Evolutionary conservation across 73 alveolate species (phyloP).

Genomic region (Effrenium voratum): DNA sequence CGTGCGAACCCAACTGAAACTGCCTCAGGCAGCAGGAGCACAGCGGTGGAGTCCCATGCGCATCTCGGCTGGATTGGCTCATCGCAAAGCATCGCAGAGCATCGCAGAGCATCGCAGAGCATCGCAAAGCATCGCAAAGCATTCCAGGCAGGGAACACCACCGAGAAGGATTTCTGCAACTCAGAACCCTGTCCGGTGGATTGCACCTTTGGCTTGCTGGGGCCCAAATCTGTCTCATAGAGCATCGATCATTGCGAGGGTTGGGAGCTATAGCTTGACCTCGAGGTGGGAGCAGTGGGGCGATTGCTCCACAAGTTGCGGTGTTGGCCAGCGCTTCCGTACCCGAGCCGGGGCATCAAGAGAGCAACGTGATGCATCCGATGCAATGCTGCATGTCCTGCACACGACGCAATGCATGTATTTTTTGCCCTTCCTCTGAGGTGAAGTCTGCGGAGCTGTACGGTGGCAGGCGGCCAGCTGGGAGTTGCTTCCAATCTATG

Average conservation of each 20-base stretch:
- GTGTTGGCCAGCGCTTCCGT: slow-evolving; percentile 78
- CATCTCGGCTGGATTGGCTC: neutral
- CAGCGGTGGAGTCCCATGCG: slow-evolving; percentile 12
- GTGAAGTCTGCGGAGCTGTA: slow-evolving; percentile 78
- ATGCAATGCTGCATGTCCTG: neutral
- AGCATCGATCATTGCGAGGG: neutral
- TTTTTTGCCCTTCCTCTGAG: neutral
- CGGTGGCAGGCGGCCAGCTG: slow-evolving; percentile 39
- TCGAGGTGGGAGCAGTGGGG: slow-evolving; percentile 81
- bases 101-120: too few species aligned
- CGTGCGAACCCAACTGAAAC: neutral
- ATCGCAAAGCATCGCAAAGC: too few species aligned
- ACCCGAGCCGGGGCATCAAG: slow-evolving; percentile 31
- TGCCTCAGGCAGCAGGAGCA: slow-evolving; percentile 9
- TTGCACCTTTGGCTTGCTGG: slow-evolving; percentile 35
- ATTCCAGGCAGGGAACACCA: slow-evolving; percentile 51
- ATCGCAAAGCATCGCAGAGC: too few species aligned
- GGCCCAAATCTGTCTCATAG: neutral
- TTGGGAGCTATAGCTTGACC: neutral
- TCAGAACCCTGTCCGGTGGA: slow-evolving; percentile 83
- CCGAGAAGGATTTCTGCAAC: slow-evolving; percentile 54
- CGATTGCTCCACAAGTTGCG: slow-evolving; percentile 85
- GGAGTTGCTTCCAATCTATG: neutral
- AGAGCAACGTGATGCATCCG: neutral
- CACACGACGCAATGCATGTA: neutral